A percentile compares a stretch with the other conserved stretches of the same genome.
Evolutionary conservation across 2,329 filamentous ascomycete species (phyloP).

Genomic region (Botrytis medusae): DNA sequence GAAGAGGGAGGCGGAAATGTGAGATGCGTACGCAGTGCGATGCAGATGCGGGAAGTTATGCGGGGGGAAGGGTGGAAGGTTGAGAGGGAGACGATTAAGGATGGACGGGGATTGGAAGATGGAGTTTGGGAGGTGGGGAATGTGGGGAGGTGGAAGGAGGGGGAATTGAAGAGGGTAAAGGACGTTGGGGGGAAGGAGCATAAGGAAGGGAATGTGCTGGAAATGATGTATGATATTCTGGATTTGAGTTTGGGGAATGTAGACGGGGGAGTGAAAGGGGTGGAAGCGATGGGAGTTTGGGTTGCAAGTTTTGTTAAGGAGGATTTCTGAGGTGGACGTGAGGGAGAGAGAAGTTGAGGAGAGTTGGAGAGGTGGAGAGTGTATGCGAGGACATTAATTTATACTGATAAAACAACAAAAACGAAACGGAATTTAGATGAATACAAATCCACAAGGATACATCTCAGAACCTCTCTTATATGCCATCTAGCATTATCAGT

Average conservation of each 20-base stretch:
- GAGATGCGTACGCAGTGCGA: background rate
- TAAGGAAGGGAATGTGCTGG: constrained; percentile 36
- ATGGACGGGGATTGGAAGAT: constrained; percentile 46
- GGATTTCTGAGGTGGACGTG: background rate
- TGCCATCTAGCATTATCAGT: background rate
- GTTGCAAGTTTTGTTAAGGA: constrained; percentile 28
- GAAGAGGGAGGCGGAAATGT: constrained; percentile 44
- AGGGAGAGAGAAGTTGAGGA: background rate
- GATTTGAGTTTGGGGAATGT: constrained; percentile 23
- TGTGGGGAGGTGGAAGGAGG: constrained; percentile 35
- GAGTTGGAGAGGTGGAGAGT: background rate
- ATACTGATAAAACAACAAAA: background rate
- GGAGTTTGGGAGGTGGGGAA: constrained; percentile 48
- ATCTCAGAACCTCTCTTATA: rapidly evolving
- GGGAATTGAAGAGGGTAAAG: constrained; percentile 41
- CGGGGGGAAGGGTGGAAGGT: constrained; percentile 30
- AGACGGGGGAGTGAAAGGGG: constrained; percentile 36
- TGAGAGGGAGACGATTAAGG: constrained; percentile 42
- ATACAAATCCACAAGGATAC: background rate
- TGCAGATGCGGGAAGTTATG: constrained; percentile 25
- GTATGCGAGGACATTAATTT: background rate
- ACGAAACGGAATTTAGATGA: background rate
- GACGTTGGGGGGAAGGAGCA: constrained; percentile 36
- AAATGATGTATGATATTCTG: constrained; percentile 32
- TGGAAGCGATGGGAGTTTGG: constrained; percentile 49